A percentile compares a stretch with the other conserved stretches of the same genome.
Conservation (phyloP, 2,329 filamentous ascomycete species). For the Fusarium newnesense region DNA sequence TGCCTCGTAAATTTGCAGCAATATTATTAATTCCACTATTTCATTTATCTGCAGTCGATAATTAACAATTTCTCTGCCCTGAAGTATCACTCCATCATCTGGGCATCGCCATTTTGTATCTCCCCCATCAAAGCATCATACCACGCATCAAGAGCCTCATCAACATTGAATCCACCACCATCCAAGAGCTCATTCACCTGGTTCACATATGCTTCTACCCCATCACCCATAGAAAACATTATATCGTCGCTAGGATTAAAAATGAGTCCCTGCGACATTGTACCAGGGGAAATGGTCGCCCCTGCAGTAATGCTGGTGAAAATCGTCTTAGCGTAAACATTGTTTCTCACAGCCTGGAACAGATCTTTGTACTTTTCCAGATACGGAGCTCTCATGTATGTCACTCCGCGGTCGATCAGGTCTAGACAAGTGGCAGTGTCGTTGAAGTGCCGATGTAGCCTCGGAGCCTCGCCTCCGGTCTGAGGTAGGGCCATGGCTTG, state of each 20-base stretch:
- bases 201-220: neutral
- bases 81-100: neutral
- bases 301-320: neutral
- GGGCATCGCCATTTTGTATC: neutral
- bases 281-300: neutral
- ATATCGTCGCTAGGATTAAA: neutral
- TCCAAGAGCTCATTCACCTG: slow-evolving; percentile 4
- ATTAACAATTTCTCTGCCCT: fast-evolving
- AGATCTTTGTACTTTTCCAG: neutral
- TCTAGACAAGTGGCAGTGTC: neutral
- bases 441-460: neutral
- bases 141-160: slow-evolving; percentile 13
- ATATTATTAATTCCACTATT: no score
- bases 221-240: neutral
- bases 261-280: neutral
- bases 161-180: neutral
- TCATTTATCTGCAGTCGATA: fast-evolving
- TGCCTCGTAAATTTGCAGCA: neutral
- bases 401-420: fast-evolving
- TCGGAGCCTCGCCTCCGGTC: fast-evolving
- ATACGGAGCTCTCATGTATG: fast-evolving
- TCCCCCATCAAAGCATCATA: slow-evolving; percentile 7
- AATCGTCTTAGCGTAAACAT: neutral
- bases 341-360: neutral
- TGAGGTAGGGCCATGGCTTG: neutral